These are phyloP conservation scores for Yamadazyma diospyri DNA, from an alignment of 1,139 yeast species.

Conservation along the genomic window DNA sequence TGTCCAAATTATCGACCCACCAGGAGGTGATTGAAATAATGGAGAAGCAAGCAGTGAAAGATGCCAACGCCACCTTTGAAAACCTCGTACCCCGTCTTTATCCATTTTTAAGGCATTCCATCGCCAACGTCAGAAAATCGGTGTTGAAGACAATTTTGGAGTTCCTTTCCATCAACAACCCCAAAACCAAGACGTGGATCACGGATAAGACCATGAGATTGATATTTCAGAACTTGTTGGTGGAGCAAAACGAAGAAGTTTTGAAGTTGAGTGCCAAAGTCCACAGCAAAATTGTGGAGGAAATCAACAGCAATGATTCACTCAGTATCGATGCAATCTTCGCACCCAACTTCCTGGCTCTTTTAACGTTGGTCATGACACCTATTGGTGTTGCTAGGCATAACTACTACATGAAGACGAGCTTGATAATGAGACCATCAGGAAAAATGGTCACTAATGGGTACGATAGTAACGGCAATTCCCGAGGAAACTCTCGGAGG, in stretches of 20 bases:
- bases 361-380: slow-evolving; percentile 74
- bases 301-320: slow-evolving; percentile 31
- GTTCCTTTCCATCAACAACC: slow-evolving; percentile 68
- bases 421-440: slow-evolving; percentile 74
- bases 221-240: slow-evolving; percentile 78
- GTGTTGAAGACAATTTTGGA: slow-evolving; percentile 79
- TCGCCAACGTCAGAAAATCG: slow-evolving; percentile 85
- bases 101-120: slow-evolving; percentile 92
- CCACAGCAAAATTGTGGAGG: slow-evolving; percentile 54
- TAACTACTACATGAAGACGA: slow-evolving; percentile 78
- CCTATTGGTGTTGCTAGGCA: slow-evolving; percentile 94
- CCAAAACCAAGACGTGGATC: slow-evolving; percentile 71
- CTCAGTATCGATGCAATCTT: slow-evolving; percentile 47
- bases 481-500: slow-evolving; percentile 21
- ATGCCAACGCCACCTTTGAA: slow-evolving; percentile 55
- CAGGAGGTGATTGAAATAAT: slow-evolving; percentile 71
- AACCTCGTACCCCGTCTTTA: slow-evolving; percentile 84
- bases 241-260: slow-evolving; percentile 83
- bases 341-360: slow-evolving; percentile 53
- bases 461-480: slow-evolving; percentile 17
- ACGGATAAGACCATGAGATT: slow-evolving; percentile 69
- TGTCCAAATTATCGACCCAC: slow-evolving; percentile 84
- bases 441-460: slow-evolving; percentile 46
- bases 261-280: slow-evolving; percentile 61
- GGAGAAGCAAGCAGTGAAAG: slow-evolving; percentile 56